Evolutionary conservation across 1,284 basidiomycete genomes (phyloP), one percentile per base, ranked within the genome.

Genomic region (Cutaneotrichosporon sp.): DNA sequence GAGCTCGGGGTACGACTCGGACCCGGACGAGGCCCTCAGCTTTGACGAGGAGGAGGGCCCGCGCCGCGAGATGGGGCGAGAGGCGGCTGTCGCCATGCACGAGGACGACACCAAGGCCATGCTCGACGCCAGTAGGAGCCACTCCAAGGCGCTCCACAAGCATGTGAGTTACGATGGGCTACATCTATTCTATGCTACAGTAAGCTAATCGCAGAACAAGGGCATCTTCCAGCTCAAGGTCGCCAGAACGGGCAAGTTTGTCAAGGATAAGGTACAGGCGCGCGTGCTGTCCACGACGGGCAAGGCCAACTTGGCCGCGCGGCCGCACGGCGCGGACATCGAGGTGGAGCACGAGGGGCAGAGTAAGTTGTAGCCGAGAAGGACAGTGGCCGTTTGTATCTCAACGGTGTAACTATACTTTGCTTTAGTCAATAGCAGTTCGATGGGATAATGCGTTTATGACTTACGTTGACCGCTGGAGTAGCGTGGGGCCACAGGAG

Each of bases 221-320:
- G 74, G 74, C 16, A 64, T 75, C 46, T 74, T 74, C 64, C 71
- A 74, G 60, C 64, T 74, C 26, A 70, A 71, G 46, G 57, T 75
- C 20, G 70, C 67, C 20, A 57, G 74, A 20, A 74, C 71, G 12
- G 68, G 71, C 31, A 64, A 65, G 52, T 68, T 65, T 48, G 64
- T 72, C 26, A 73, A 72, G 61, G 74, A 75, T 49, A 73, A 71
- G 54, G 31, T 74, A 11, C 61, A 66, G 46, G 62, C 64, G 17
- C 70, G 68, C 51, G 27, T 74, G 4, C 57, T 67, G 14, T 38
- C 55, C 5, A 55, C 55, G 4, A 54, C 59, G 16, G 57, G 49
- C 19, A 53, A 34, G 24, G 43, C 41, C 16, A 52, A 56, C 17
- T 39, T 58, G 22, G 60, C 62, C 20, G 49, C 59, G 16, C 38